Conservation (phyloP, 441 rosid species). For the Kokia cookei region DNA sequence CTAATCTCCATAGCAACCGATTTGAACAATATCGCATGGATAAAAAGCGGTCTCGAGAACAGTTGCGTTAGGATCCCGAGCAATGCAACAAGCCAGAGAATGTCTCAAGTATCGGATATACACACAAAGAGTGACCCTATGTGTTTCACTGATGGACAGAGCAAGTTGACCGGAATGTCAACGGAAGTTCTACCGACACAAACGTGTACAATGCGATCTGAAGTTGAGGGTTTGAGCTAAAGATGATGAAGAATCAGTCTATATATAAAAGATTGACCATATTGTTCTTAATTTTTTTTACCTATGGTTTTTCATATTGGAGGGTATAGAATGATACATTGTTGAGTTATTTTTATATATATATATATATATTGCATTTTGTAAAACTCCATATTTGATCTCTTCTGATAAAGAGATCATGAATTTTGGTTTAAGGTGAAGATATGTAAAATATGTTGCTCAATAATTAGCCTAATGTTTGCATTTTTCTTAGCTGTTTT, state of each 20-base stretch:
- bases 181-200: constrained; percentile 25
- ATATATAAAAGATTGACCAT: neutral
- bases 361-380: neutral
- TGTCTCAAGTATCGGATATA: constrained; percentile 31
- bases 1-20: constrained; percentile 77
- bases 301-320: constrained; percentile 1
- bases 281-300: neutral
- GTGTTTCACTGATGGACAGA: constrained; percentile 31
- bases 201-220: constrained; percentile 42
- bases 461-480: no score
- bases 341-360: neutral
- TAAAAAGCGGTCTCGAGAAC: constrained; percentile 63
- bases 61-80: constrained; percentile 14
- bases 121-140: constrained; percentile 25
- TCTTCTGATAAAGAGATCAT: constrained; percentile 14
- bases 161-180: constrained; percentile 40
- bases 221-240: constrained; percentile 44
- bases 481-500: no score
- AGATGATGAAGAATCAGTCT: neutral
- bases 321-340: constrained; percentile 7
- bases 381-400: constrained; percentile 11
- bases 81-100: constrained; percentile 18
- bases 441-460: neutral
- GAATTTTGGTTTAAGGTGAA: constrained; percentile 10
- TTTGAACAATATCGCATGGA: constrained; percentile 85